phyloP scores from a whole-genome alignment of 2,329 filamentous ascomycete genomes.

The Coniochaeta prunicola region DNA sequence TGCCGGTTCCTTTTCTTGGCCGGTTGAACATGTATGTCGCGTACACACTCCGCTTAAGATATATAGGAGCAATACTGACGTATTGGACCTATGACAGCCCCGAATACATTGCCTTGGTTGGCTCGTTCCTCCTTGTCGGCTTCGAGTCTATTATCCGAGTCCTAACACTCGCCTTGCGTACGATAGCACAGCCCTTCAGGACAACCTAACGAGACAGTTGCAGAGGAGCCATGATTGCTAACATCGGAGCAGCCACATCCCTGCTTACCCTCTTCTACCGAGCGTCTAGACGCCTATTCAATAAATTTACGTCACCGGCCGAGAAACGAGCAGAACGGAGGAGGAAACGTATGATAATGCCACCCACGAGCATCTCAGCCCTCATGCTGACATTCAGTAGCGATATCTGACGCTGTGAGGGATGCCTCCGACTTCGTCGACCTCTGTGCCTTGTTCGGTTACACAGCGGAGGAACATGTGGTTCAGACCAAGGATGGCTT shows the following conservation, averaged over 20 bases:
- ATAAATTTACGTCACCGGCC: slow-evolving; percentile 64
- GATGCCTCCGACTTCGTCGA: slow-evolving; percentile 89
- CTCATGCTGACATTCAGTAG: slow-evolving; percentile 23
- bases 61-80: neutral
- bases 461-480: slow-evolving; percentile 92
- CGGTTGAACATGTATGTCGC: slow-evolving; percentile 42
- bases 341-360: slow-evolving; percentile 49
- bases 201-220: neutral
- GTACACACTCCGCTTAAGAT: neutral
- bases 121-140: slow-evolving; percentile 74
- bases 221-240: slow-evolving; percentile 2
- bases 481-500: slow-evolving; percentile 94
- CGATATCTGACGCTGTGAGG: slow-evolving; percentile 68
- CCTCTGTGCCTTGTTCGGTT: slow-evolving; percentile 85
- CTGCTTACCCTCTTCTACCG: slow-evolving; percentile 78
- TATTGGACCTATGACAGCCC: slow-evolving; percentile 36
- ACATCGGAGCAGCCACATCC: slow-evolving; percentile 53
- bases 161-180: slow-evolving; percentile 81
- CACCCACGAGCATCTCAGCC: neutral
- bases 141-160: slow-evolving; percentile 79
- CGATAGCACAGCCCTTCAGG: slow-evolving; percentile 27
- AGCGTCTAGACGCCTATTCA: slow-evolving; percentile 75
- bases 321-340: slow-evolving; percentile 60
- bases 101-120: slow-evolving; percentile 82
- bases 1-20: slow-evolving; percentile 47